Evolutionary conservation across 805 yeast species (phyloP).

Genomic region (Candida chauliodis): DNA sequence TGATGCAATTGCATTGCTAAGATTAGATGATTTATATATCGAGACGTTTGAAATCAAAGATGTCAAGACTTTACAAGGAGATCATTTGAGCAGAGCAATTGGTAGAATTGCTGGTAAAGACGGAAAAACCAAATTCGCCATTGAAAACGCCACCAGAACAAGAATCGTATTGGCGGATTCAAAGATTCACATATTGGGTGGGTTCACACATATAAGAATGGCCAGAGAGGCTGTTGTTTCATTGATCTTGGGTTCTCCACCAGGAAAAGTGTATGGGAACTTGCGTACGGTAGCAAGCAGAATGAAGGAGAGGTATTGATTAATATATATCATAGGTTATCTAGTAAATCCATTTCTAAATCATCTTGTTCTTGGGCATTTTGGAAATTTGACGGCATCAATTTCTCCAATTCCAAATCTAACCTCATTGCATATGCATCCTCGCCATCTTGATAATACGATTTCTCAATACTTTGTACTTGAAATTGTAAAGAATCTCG

Average conservation of each 20-base stretch:
- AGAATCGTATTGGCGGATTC: conserved; percentile 97
- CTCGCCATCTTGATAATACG: conserved; percentile 96
- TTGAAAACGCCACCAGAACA: conserved; percentile 97
- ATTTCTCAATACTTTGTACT: conserved; percentile 74
- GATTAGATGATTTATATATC: conserved; percentile 93
- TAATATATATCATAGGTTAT: too few relatives aligned
- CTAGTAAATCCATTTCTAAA: conserved; percentile 33
- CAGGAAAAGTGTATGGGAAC: conserved; percentile 97
- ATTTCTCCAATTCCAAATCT: conserved; percentile 54
- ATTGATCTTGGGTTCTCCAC: conserved; percentile 94
- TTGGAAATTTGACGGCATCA: conserved; percentile 57
- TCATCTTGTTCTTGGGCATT: conserved; percentile 52
- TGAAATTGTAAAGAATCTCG: conserved; percentile 81
- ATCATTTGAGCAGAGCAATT: conserved; percentile 96
- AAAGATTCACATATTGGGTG: conserved; percentile 94
- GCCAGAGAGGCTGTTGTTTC: conserved; percentile 98
- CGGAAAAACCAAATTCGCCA: conserved; percentile 97
- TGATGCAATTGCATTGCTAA: conserved; percentile 90
- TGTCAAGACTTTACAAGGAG: conserved; percentile 92
- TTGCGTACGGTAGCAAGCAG: conserved; percentile 95
- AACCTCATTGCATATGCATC: conserved; percentile 96
- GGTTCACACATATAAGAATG: conserved; percentile 94
- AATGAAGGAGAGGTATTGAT: conserved; percentile 88
- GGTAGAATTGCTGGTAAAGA: conserved; percentile 99
- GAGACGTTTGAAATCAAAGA: conserved; percentile 97